Evolutionary conservation across 2,329 filamentous ascomycete genomes (phyloP).

Genomic region (Cladophialophora bantiana): DNA sequence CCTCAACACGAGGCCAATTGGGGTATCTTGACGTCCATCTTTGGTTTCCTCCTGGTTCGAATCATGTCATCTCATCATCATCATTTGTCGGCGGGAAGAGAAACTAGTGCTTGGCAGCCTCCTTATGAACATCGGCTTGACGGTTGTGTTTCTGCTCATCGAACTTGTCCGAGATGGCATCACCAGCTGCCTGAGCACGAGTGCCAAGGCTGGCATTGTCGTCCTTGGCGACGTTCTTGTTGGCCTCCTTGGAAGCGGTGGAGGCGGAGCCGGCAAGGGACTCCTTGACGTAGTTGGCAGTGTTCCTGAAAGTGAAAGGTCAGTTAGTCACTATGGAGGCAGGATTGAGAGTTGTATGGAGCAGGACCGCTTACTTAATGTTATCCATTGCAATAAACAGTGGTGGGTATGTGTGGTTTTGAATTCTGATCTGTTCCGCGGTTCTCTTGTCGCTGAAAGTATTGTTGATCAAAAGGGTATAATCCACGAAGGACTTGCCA

Average conservation of each 20-base stretch:
- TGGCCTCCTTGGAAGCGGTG: conserved; percentile 70
- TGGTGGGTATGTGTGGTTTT: conserved; percentile 9
- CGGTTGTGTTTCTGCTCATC: conserved; percentile 52
- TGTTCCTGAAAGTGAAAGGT: conserved; percentile 55
- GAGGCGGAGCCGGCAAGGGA: conserved; percentile 63
- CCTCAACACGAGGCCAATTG: conserved; percentile 2
- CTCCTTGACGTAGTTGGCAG: conserved; percentile 74
- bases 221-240: conserved; percentile 73
- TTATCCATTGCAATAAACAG: conserved; percentile 38
- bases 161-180: conserved; percentile 61
- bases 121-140: conserved; percentile 41
- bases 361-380: conserved; percentile 36
- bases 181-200: conserved; percentile 61
- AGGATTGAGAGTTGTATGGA: background rate
- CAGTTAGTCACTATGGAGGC: background rate
- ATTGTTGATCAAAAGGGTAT: background rate
- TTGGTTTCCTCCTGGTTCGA: background rate
- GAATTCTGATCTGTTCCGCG: background rate
- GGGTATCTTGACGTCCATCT: conserved; percentile 10
- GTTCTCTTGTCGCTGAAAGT: background rate
- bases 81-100: background rate
- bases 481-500: background rate
- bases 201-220: conserved; percentile 58
- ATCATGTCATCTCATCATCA: background rate
- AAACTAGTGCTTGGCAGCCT: conserved; percentile 41